A percentile compares a stretch with the other conserved stretches of the same genome.
Evolutionary conservation across 352 stramenopile genomes (phyloP).

Genomic region (Phytophthora hibernalis): DNA sequence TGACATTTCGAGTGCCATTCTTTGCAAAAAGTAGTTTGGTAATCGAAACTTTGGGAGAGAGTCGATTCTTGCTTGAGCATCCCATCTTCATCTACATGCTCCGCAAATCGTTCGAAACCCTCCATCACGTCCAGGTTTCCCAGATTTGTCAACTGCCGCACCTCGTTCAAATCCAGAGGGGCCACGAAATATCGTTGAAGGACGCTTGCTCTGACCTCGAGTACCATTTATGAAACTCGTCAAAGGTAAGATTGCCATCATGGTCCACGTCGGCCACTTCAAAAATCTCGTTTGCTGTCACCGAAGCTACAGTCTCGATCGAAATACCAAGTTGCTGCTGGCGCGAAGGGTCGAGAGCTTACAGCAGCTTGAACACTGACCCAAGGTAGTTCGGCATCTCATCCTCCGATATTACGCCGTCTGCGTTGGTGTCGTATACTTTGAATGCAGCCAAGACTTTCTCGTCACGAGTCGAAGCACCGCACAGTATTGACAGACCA

Average conservation of each 20-base stretch:
- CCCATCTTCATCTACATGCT: conserved; percentile 65
- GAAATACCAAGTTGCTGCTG: conserved; percentile 66
- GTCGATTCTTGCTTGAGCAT: conserved; percentile 66
- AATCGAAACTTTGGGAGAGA: no score
- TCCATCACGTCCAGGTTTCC: conserved; percentile 85
- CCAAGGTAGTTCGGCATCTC: conserved; percentile 90
- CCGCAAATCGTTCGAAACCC: conserved; percentile 87
- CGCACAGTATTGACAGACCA: conserved; percentile 76
- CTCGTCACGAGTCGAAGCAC: conserved; percentile 55
- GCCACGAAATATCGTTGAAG: conserved; percentile 79
- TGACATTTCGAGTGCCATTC: no score
- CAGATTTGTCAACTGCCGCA: conserved; percentile 85
- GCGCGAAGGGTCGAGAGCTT: conserved; percentile 70
- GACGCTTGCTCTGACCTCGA: conserved; percentile 64
- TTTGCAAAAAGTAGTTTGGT: no score
- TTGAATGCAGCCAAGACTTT: conserved; percentile 85
- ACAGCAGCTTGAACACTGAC: conserved; percentile 86
- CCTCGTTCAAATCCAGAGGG: conserved; percentile 79
- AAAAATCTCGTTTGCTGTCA: conserved; percentile 87
- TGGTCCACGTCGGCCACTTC: conserved; percentile 85
- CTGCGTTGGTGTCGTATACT: conserved; percentile 84
- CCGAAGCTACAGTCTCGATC: conserved; percentile 63
- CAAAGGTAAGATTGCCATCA: conserved; percentile 84
- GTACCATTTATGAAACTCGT: conserved; percentile 91
- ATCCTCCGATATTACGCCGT: conserved; percentile 84